These are phyloP conservation scores for Plasmodium cynomolgi DNA, from an alignment of 169 alveolate genomes.

Conservation along the genomic window DNA sequence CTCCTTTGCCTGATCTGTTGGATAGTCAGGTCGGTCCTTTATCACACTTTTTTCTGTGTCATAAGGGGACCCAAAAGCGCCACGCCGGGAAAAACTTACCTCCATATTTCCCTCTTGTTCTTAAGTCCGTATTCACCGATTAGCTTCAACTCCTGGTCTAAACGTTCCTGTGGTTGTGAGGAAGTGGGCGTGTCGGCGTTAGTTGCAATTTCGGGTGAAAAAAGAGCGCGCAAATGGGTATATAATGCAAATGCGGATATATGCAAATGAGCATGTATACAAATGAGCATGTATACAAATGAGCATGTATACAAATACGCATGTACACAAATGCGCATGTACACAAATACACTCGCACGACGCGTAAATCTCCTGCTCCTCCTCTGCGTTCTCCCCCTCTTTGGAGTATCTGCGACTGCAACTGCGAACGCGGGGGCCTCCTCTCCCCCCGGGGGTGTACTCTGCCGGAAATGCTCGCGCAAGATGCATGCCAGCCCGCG, in stretches of 20 bases:
- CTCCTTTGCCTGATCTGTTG: neutral
- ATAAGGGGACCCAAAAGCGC: neutral
- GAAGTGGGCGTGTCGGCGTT: constrained; percentile 1
- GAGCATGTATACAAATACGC: too few relatives aligned
- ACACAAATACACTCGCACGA: neutral
- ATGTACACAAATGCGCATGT: neutral
- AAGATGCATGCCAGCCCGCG: neutral
- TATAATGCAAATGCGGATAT: too few relatives aligned
- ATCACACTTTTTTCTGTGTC: neutral
- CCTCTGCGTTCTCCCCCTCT: too few relatives aligned
- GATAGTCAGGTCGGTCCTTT: neutral
- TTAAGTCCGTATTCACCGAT: constrained; percentile 99
- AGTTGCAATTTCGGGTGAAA: neutral
- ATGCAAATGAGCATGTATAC: neutral
- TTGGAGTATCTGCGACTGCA: too few relatives aligned
- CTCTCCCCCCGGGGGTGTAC: neutral
- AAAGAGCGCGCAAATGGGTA: neutral
- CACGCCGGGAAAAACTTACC: constrained; percentile 12
- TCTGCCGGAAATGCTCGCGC: neutral
- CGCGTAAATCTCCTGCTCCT: neutral
- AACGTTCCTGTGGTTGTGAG: constrained; percentile 89
- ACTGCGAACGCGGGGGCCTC: too few relatives aligned
- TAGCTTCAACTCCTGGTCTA: constrained; percentile 95
- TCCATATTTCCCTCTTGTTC: constrained; percentile 99
- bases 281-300: neutral